Evolutionary conservation across 192 early-diverging fungal species (phyloP), one percentile per base, ranked within the genome.

Genomic region (Helicostylum pulchrum): DNA sequence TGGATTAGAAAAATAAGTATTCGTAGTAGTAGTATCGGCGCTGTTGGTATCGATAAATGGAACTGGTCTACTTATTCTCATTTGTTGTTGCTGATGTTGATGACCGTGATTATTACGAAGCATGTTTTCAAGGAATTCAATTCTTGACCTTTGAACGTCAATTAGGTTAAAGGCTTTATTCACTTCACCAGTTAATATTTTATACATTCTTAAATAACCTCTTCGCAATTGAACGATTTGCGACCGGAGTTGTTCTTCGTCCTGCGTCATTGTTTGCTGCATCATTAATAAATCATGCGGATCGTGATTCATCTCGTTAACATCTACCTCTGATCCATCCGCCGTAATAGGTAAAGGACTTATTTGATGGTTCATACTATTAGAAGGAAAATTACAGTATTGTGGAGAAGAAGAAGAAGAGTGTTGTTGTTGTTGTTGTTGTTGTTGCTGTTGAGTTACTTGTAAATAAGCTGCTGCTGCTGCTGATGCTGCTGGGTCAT

Each of bases 241-340:
- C 23, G 57, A 59, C 14, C 57, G 57, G 14, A 59, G 57, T 42
- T 59, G 32, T 19, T 59, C 57, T 59, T 59, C 36, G 4, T 39
- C 57, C 42, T 59, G 57, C 57, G 57, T 45, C 36, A 59, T 43
- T 59, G 57, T 45, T 43, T 59, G 57, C 32, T 59, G 42, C 57
- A 59, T 44, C 17, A 42, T 12, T 59, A 39, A 39, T 39, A 59
- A 59, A 59, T 59, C 42, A 59, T 59, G 57, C 20, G 21, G 57
- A 14, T 59, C 20, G 14, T 26, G 1, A 19, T 32, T 26, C 17
- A 19, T 59, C 11, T 59, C 42, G 7, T 45, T 14, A 59, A 10
- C 26, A 43, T 59, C 57, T 44, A 36, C 20, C 20, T 59, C 57
- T 42, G 57, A 45, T 45, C 36, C 57, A 23, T 59, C 57, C 17